Base-by-base conservation (phyloP, 2,329 filamentous ascomycete species). In the Xylariaceae sp. region DNA sequence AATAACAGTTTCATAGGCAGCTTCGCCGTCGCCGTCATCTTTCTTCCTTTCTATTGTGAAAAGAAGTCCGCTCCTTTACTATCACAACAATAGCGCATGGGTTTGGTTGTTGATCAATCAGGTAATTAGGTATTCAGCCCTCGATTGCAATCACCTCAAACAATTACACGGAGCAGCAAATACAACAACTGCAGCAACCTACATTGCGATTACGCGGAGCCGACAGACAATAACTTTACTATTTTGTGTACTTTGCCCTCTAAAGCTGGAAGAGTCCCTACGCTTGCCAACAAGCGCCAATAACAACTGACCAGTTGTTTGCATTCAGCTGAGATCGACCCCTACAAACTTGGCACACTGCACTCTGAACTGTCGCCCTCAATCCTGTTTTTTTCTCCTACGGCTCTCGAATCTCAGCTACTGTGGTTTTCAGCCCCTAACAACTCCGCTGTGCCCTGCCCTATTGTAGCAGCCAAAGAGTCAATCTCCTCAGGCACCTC, bases 41-140 rank as follows among this genome's bases (percentile, higher is more conserved):
- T 6, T 10, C 30, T 21, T 40, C 33, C 33, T 21, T 45, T 24
- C n/a, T 29, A 30, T 13, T 30, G 18, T 37, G 43, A 44, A 37
- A 53, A 50, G 42, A 40, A 46, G 26, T 27, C 33, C 50, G 44
- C 36, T 52, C 30, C 29, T 44, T 53, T 53, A n/a, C n/a, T 44
- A 47, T 42, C 35, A 13, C 43, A 16, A 27, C 42, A 35, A 36
- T 20, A 43, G 30, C 29, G 37, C 37, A 48, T 48, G 37, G 42
- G 20, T 50, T 40, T 26, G 55, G 56, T 62, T 63, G 59, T 63
- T 62, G 57, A 62, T 63, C 61, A 55, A 62, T 64, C 58, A 51
- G 10, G 20, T 59, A 55, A 62, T 64, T 57, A 51, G 10, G 20
- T 30, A 43, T 37, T 47, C 46, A 35, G 6, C 23, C 35, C 20